These are phyloP conservation scores for Westerdykella aurantiaca DNA, from an alignment of 2,329 filamentous ascomycete genomes.

Conservation along the genomic window DNA sequence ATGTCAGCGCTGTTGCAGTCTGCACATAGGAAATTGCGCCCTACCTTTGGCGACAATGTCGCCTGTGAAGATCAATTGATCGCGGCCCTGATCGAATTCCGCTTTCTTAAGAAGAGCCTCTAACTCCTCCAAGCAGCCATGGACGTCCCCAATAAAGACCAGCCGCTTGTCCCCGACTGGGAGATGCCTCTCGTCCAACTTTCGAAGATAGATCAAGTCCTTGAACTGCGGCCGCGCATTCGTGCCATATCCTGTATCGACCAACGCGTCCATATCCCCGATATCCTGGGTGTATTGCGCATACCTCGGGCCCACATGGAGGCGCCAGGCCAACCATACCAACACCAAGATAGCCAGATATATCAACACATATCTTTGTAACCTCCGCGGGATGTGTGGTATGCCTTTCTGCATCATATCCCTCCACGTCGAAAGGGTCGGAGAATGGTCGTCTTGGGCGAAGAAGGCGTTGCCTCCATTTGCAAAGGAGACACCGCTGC, in stretches of 20 bases:
- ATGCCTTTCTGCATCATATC: conserved; percentile 18
- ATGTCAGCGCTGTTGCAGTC: conserved; percentile 3
- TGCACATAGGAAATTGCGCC: conserved; percentile 1
- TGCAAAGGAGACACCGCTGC: conserved; percentile 30
- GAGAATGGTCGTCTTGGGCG: conserved; percentile 28
- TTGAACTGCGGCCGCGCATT: conserved; percentile 46
- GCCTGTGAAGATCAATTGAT: conserved; percentile 37
- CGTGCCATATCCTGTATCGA: conserved; percentile 38
- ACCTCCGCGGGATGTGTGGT: conserved; percentile 28
- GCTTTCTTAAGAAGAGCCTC: conserved; percentile 59
- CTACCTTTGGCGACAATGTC: conserved; percentile 61
- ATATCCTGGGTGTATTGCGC: conserved; percentile 30
- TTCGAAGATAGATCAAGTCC: conserved; percentile 47
- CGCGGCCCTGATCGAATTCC: conserved; percentile 55
- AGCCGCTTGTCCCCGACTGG: conserved; percentile 54
- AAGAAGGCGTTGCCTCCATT: conserved; percentile 38
- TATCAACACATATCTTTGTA: conserved; percentile 34
- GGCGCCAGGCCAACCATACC: conserved; percentile 33
- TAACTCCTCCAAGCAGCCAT: conserved; percentile 69
- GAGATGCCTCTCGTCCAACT: conserved; percentile 44
- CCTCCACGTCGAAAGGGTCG: conserved; percentile 30
- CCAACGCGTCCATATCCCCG: conserved; percentile 28
- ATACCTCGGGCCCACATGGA: conserved; percentile 34
- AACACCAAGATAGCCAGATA: conserved; percentile 25
- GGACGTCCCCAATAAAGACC: conserved; percentile 84